These are phyloP conservation scores for Exophiala oligosperma DNA, from an alignment of 2,329 filamentous ascomycete genomes.

Conservation along the genomic window DNA sequence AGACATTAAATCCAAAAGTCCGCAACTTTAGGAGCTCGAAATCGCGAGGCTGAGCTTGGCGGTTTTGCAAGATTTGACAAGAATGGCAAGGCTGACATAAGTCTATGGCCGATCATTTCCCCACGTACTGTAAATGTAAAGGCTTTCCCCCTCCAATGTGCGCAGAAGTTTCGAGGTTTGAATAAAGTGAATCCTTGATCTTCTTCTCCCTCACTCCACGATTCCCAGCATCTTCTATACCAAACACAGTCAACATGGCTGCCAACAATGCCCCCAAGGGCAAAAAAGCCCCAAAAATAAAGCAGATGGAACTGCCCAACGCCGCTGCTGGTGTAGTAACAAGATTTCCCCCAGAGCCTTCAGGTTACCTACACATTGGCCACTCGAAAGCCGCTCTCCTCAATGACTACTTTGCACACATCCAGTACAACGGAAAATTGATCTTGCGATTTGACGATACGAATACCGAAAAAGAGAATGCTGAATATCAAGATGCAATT, in stretches of 20 bases:
- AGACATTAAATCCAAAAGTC: neutral
- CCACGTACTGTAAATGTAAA: neutral
- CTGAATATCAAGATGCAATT: constrained; percentile 93
- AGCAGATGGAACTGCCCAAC: constrained; percentile 34
- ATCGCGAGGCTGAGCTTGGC: neutral
- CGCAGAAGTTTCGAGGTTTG: constrained; percentile 9
- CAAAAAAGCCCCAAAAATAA: constrained; percentile 30
- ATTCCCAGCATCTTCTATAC: no score
- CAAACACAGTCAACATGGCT: constrained; percentile 7
- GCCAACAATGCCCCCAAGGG: constrained; percentile 22
- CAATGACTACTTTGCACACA: constrained; percentile 36
- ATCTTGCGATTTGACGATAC: constrained; percentile 95
- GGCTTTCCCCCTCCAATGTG: constrained; percentile 5
- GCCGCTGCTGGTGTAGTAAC: constrained; percentile 36
- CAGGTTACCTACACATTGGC: constrained; percentile 39
- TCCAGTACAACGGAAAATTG: constrained; percentile 64
- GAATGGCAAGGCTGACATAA: neutral
- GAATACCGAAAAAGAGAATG: constrained; percentile 95
- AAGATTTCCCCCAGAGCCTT: constrained; percentile 39
- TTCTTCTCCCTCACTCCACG: neutral
- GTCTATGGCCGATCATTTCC: constrained; percentile 3
- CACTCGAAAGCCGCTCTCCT: constrained; percentile 36
- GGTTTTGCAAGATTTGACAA: neutral
- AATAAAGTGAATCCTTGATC: constrained; percentile 4
- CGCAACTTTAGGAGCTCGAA: neutral